phyloP scores from a whole-genome alignment of 2,329 filamentous ascomycete genomes.

The Emericellopsis atlantica region DNA sequence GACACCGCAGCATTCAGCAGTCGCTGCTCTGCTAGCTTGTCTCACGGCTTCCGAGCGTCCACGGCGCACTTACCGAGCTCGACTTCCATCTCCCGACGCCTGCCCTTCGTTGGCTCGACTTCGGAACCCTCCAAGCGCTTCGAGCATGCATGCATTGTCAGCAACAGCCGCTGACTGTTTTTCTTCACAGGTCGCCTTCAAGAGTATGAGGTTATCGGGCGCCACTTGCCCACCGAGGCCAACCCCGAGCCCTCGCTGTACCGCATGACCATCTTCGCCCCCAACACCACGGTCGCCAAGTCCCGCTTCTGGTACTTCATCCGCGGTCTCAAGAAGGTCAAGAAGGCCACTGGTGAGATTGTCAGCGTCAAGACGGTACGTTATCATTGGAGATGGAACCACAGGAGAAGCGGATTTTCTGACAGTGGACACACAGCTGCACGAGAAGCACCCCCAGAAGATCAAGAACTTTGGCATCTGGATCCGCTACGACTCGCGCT shows the following conservation, averaged over 20 bases:
- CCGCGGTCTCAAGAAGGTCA: conserved; percentile 98
- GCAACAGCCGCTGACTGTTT: not conserved
- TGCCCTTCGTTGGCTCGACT: not conserved
- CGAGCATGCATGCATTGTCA: not conserved
- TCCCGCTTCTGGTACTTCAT: conserved; percentile 99
- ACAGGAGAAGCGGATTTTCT: conserved; percentile 2
- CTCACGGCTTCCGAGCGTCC: too few species aligned
- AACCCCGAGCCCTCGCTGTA: conserved; percentile 98
- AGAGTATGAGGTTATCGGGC: conserved; percentile 99
- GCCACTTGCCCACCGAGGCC: conserved; percentile 94
- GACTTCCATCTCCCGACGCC: not conserved
- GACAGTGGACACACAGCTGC: conserved; percentile 47
- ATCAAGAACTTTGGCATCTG: conserved; percentile 99
- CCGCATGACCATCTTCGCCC: conserved; percentile 99
- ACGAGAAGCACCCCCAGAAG: conserved; percentile 97
- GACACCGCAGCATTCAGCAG: too few species aligned
- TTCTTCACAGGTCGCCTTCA: conserved; percentile 77
- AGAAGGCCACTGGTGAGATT: conserved; percentile 99
- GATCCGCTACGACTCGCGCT: conserved; percentile 99
- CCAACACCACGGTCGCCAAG: conserved; percentile 97
- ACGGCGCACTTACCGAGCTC: too few species aligned
- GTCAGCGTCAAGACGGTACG: conserved; percentile 87
- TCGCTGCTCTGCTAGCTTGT: too few species aligned
- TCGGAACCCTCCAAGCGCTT: too few species aligned
- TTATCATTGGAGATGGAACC: not conserved